Conservation (phyloP, 1,284 basidiomycete genomes). For the Ustilago xerochloae region DNA sequence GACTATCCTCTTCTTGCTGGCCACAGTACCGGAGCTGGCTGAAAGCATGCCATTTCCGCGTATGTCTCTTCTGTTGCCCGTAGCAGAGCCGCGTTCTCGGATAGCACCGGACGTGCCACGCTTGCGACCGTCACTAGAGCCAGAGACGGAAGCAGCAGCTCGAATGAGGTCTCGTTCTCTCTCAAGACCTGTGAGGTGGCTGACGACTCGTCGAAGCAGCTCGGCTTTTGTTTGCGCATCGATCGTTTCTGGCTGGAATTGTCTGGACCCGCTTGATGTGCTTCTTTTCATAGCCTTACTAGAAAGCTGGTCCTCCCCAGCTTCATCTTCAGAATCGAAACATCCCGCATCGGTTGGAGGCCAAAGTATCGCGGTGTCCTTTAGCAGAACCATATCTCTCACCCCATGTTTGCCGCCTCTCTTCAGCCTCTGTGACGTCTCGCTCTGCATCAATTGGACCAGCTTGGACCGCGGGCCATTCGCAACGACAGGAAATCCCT, state of each 20-base stretch:
- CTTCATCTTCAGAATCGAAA: slow-evolving; percentile 29
- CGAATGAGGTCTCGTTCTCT: slow-evolving; percentile 42
- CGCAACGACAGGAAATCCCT: slow-evolving; percentile 36
- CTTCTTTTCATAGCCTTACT: background rate
- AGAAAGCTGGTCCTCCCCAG: background rate
- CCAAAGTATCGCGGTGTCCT: slow-evolving; percentile 38
- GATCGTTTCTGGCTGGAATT: background rate
- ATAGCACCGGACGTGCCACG: slow-evolving; percentile 40
- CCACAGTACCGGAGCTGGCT: background rate
- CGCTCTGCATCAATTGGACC: slow-evolving; percentile 27
- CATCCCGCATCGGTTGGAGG: slow-evolving; percentile 46
- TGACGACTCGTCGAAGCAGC: slow-evolving; percentile 32
- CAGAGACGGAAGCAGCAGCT: slow-evolving; percentile 36
- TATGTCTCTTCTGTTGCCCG: slow-evolving; percentile 27
- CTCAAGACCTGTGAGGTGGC: slow-evolving; percentile 50
- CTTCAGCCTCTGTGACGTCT: slow-evolving; percentile 10
- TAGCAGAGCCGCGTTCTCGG: slow-evolving; percentile 18
- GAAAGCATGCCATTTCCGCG: slow-evolving; percentile 31
- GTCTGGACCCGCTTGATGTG: background rate
- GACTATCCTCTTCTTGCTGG: slow-evolving; percentile 32
- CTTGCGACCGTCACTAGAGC: slow-evolving; percentile 21
- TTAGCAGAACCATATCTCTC: slow-evolving; percentile 37
- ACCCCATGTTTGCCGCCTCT: slow-evolving; percentile 11
- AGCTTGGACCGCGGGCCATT: slow-evolving; percentile 27
- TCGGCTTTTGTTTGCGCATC: slow-evolving; percentile 27